Percentiles rank a stretch among this genome's conserved stretches.
These are phyloP conservation scores for Gynostemma pentaphyllum DNA, from an alignment of 306 rosid species.

Conservation along the genomic window DNA sequence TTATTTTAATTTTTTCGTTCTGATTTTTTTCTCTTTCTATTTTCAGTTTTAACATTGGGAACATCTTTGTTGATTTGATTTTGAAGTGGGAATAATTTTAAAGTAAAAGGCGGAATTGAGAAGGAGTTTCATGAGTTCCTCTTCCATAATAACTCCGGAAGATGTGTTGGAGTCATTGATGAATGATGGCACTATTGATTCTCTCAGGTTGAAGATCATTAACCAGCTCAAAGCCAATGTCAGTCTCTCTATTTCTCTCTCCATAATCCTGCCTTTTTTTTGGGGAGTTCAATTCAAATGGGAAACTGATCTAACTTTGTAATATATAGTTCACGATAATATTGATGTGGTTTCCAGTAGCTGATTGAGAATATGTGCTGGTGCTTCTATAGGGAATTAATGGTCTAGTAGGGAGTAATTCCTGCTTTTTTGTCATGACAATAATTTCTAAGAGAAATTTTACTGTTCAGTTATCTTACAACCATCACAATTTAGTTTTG, in stretches of 20 bases:
- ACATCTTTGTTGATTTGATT: background rate
- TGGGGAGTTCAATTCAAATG: background rate
- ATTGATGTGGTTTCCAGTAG: background rate
- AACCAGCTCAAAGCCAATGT: constrained; percentile 97
- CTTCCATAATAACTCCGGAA: constrained; percentile 65
- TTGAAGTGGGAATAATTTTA: background rate
- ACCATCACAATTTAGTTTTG: background rate
- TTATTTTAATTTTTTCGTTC: background rate
- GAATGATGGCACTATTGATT: constrained; percentile 92
- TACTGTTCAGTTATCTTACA: background rate
- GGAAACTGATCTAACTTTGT: background rate
- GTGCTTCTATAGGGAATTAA: background rate
- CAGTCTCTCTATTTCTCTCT: background rate
- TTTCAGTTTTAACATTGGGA: constrained; percentile 2
- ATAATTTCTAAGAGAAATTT: background rate
- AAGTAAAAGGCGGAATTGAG: background rate
- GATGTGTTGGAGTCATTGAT: constrained; percentile 77
- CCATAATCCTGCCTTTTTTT: background rate
- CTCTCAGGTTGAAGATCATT: constrained; percentile 90
- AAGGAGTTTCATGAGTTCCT: constrained; percentile 37
- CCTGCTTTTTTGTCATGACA: background rate
- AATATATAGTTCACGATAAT: background rate
- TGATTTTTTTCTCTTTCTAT: background rate
- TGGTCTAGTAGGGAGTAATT: background rate
- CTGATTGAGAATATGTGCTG: background rate